These are phyloP conservation scores for Candida ipomoeae DNA, from an alignment of 805 yeast species.

Conservation along the genomic window DNA sequence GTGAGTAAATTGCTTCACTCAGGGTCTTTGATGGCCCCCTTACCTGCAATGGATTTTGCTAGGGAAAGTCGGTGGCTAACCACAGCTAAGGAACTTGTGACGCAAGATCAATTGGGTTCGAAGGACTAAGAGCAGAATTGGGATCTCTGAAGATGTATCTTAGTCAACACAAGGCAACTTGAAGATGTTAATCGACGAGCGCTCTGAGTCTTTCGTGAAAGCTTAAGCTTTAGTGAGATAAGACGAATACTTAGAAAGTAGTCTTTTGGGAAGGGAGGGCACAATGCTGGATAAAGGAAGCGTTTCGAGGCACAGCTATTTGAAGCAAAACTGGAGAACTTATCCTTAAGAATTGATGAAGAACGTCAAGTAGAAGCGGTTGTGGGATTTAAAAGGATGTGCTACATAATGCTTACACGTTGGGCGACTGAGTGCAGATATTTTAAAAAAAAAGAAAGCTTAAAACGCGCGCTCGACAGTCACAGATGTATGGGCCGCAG, in stretches of 20 bases:
- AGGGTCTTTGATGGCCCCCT: not conserved
- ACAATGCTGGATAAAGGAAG: not conserved
- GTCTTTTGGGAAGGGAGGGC: not conserved
- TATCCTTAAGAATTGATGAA: not conserved
- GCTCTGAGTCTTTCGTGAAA: not conserved
- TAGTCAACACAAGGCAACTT: not conserved
- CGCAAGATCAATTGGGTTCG: not conserved
- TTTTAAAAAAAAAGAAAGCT: conserved; percentile 1
- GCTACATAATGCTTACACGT: conserved; percentile 2
- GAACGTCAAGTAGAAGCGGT: not conserved
- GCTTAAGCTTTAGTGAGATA: not conserved
- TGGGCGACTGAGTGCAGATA: not conserved
- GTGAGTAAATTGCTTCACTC: not conserved
- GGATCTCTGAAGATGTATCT: not conserved
- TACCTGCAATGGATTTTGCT: not conserved
- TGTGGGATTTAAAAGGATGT: not conserved
- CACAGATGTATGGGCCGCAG: not conserved
- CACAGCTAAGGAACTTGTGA: not conserved
- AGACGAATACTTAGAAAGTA: not conserved
- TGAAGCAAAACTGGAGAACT: not conserved
- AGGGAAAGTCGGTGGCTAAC: not conserved
- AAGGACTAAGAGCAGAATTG: not conserved
- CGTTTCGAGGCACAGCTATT: not conserved
- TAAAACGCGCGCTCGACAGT: not conserved
- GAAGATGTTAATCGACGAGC: not conserved